phyloP scores from a whole-genome alignment of 179 eudicot genomes.

The Camellia oleifera region DNA sequence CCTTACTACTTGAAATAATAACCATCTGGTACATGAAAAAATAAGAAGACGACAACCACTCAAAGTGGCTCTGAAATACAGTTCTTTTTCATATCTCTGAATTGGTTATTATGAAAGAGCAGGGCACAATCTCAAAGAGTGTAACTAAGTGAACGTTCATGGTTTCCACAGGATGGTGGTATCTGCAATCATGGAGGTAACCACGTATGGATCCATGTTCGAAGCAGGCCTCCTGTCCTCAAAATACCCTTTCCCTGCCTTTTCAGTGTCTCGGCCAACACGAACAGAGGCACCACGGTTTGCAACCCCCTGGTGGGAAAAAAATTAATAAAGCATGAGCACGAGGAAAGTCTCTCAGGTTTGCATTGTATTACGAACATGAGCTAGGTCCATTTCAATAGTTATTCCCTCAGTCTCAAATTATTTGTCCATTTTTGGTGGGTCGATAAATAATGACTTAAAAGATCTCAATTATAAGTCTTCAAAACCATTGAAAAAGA shows the following conservation, averaged over 20 bases:
- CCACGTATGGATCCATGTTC: constrained; percentile 52
- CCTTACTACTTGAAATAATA: background rate
- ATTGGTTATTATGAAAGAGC: too few relatives aligned
- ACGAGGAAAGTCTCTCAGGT: background rate
- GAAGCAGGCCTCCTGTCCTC: constrained; percentile 64
- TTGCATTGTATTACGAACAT: background rate
- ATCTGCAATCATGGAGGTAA: constrained; percentile 57
- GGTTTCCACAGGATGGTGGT: constrained; percentile 50
- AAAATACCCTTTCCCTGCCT: constrained; percentile 51
- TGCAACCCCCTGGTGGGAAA: constrained; percentile 55
- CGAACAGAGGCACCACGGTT: constrained; percentile 76
- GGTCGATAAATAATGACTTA: too few relatives aligned
- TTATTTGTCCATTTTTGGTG: too few relatives aligned
- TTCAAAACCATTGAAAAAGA: too few relatives aligned
- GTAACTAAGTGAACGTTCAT: constrained; percentile 1
- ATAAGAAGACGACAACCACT: background rate
- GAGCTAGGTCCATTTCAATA: background rate
- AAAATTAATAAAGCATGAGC: background rate
- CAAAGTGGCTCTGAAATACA: background rate
- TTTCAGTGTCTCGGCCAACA: constrained; percentile 46
- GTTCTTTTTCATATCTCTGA: too few relatives aligned
- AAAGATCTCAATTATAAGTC: too few relatives aligned
- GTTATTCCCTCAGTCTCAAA: background rate
- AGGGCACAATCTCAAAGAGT: too few relatives aligned
- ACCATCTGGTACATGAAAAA: background rate